Base-by-base conservation (phyloP, 1,284 basidiomycete species). In the Phenoliferia sp. region DNA sequence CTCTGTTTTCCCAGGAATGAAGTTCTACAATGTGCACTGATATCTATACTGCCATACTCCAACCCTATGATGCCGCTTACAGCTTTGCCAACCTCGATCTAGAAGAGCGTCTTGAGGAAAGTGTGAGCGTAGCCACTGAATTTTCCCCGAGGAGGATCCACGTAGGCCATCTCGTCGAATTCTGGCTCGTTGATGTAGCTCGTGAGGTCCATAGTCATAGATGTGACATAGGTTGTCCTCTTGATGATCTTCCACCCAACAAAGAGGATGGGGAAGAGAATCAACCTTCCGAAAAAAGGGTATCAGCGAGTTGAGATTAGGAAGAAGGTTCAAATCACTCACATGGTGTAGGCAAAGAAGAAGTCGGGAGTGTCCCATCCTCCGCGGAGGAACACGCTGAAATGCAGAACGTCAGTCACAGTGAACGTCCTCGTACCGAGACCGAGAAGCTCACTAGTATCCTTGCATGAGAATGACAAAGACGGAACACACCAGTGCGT, bases 171-270 rank as follows among this genome's bases (percentile, higher is more conserved):
- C 39, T 44, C 66, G 31, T 68, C 56, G 44, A 71, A 59, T 33
- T 59, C 64, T 2, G 52, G 28, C 17, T 71, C 70, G 52, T 64
- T 32, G 17, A 70, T 58, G 61, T 58, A 67, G 22, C 54, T 52
- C 35, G 57, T 50, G 28, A 72, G 48, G 55, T 69, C 68, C 56
- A 66, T 63, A 50, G 65, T 33, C 9, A 19, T 17, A 12, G 29
- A 17, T 10, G 22, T 17, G 12, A 26, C 22, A 55, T 66, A 65
- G 48, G 55, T 65, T 2, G 73, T 65, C 26, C 71, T 65, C 62
- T 73, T 72, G 39, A 72, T 34, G 48, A 70, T 12, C 65, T 77
- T 77, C 63, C 74, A 74, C 28, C 69, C 72, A 63, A 78, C 54
- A 55, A 70, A 67, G 58, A 78, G 74, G 58, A 60, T 22, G n/a